Percentiles rank a stretch among this genome's conserved stretches.
Evolutionary conservation across 345 rosid species (phyloP).

Genomic region (Lepidium didymum): DNA sequence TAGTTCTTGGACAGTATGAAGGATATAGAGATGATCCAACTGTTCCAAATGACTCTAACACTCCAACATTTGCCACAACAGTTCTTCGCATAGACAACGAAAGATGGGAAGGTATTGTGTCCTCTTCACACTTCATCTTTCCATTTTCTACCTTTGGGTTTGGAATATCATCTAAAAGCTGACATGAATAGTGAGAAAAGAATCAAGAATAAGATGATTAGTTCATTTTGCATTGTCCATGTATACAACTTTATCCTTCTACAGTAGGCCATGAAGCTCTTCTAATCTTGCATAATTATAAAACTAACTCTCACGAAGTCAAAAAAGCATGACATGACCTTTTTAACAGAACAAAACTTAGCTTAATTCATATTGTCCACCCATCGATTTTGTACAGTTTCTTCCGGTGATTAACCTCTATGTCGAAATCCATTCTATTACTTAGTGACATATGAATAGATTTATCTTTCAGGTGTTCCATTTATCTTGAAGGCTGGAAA

Average conservation of each 20-base stretch:
- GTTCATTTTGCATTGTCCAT: not conserved
- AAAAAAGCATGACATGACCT: not conserved
- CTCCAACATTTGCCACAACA: conserved; percentile 88
- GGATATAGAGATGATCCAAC: conserved; percentile 94
- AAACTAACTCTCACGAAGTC: not conserved
- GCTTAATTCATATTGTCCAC: not conserved
- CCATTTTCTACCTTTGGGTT: not conserved
- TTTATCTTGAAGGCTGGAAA: conserved; percentile 96
- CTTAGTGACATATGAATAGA: not conserved
- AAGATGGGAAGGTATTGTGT: conserved; percentile 92
- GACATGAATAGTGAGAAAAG: not conserved
- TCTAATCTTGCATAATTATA: not conserved
- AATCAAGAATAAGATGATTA: not conserved
- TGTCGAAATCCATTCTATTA: not conserved
- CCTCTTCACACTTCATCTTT: not conserved
- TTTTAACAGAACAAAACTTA: not conserved
- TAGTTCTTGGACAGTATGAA: conserved; percentile 91
- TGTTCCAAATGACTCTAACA: conserved; percentile 85
- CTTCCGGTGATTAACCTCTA: not conserved
- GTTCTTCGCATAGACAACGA: conserved; percentile 84
- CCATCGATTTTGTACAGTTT: not conserved
- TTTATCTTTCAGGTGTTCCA: conserved; percentile 72
- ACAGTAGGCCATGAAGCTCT: not conserved
- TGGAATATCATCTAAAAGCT: not conserved
- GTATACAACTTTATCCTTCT: not conserved